A percentile compares a stretch with the other conserved stretches of the same genome.
Conservation (phyloP, 1,284 basidiomycete species). For the Ustilago cynodontis region DNA sequence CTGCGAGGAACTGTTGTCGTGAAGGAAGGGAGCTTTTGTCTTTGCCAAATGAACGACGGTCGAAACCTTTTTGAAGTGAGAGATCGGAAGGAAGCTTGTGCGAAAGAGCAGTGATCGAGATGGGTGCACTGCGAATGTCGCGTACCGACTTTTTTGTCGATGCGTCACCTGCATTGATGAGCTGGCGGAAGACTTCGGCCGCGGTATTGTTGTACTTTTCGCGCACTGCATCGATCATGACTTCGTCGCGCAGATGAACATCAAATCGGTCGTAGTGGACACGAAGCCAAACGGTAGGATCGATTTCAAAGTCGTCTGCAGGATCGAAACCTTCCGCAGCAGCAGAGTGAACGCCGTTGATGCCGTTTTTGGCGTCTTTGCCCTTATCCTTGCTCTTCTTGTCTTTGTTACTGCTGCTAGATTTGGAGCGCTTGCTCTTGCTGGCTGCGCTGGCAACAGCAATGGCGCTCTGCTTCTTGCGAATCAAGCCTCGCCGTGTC, state of each 20-base stretch:
- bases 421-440: slow-evolving; percentile 45
- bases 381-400: slow-evolving; percentile 41
- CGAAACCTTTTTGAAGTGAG: slow-evolving; percentile 73
- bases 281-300: slow-evolving; percentile 77
- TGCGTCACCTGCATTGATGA: slow-evolving; percentile 69
- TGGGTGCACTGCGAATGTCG: slow-evolving; percentile 47
- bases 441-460: slow-evolving; percentile 34
- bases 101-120: slow-evolving; percentile 62
- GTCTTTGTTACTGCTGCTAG: slow-evolving; percentile 32
- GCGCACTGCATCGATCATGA: slow-evolving; percentile 56
- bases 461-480: slow-evolving; percentile 43
- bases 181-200: slow-evolving; percentile 64
- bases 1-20: slow-evolving; percentile 60
- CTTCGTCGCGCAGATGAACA: slow-evolving; percentile 85
- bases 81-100: slow-evolving; percentile 70
- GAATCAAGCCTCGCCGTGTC: slow-evolving; percentile 53
- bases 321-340: slow-evolving; percentile 37
- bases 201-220: slow-evolving; percentile 62
- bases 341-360: slow-evolving; percentile 29
- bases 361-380: slow-evolving; percentile 30
- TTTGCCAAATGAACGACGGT: slow-evolving; percentile 51
- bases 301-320: slow-evolving; percentile 52
- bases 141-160: slow-evolving; percentile 72
- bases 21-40: slow-evolving; percentile 41
- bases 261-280: slow-evolving; percentile 91